Base-by-base conservation (phyloP, 2,329 filamentous ascomycete species). In the Fusarium albidum region DNA sequence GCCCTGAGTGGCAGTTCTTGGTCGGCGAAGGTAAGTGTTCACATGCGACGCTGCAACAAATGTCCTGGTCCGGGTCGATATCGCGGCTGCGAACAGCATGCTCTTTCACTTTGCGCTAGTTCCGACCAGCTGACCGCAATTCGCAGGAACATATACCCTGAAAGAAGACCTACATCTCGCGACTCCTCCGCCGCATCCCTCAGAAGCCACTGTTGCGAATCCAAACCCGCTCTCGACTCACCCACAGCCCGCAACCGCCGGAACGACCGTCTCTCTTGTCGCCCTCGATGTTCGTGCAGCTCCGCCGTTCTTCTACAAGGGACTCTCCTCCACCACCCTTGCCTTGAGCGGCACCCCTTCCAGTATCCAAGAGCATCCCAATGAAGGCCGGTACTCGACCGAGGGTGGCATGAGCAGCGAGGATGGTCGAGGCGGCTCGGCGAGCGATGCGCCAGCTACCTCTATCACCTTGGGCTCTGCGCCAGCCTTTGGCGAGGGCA, bases 151-250 rank as follows among this genome's bases (percentile, higher is more conserved):
- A 56, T 99, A 99, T 69, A 82, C 90, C 17, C 84, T 98, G 35
- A 89, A 92, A 72, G 94, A 99, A 75, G 91, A 96, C 71, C 79
- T 99, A 25, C 89, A 92, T 64, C 87, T 99, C 51, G 94, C 95
- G 37, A 97, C 93, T 28, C 95, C 95, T 50, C 94, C 94, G 59
- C 93, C 93, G 12, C 95, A 99, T 75, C 95, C 95, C 17, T 96
- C 93, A 56, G 95, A 99, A 79, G 88, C 91, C 11, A 93, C 92
- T 17, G 77, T 93, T 33, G 77, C 90, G 52, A 97, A 96, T 69
- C 89, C 91, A 37, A 99, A 98, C 69, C 95, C 95, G 21, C 84
- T 99, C 34, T 89, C 92, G 32, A 97, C 94, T 6, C 89, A 83
- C 14, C 88, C 92, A 6, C 86, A 89, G 46, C 91, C 93, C n/a